These are phyloP conservation scores for Blastocystis sp. DNA, from an alignment of 352 stramenopile species.

Conservation along the genomic window DNA sequence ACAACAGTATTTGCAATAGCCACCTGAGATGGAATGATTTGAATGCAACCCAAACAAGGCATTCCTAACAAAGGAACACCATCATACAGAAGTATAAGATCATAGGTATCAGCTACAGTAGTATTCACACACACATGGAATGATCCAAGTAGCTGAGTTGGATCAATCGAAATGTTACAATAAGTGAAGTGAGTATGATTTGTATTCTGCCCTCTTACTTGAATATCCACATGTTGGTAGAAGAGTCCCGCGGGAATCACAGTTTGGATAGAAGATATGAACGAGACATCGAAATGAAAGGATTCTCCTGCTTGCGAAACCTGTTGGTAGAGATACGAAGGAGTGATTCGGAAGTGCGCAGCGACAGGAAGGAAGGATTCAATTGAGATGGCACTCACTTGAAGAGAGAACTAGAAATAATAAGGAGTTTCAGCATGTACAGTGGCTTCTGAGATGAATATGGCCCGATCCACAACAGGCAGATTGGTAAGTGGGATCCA, in stretches of 20 bases:
- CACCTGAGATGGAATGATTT: not conserved
- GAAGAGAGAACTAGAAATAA: not conserved
- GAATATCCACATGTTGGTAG: not conserved
- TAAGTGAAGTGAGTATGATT: not conserved
- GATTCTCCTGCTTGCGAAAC: not conserved
- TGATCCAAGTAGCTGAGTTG: not conserved
- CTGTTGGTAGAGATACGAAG: not conserved
- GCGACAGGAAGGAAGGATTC: not conserved
- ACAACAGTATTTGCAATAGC: not conserved
- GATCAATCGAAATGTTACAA: not conserved
- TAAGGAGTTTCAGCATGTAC: not conserved
- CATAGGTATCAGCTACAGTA: not conserved
- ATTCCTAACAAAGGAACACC: not conserved
- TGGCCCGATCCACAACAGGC: not conserved
- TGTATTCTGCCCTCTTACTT: slow-evolving; percentile 1
- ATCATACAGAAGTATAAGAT: not conserved
- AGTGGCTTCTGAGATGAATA: not conserved
- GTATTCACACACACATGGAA: not conserved
- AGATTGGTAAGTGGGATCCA: not conserved
- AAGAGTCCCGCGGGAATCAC: not conserved
- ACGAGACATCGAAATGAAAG: not conserved
- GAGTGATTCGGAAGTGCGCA: not conserved
- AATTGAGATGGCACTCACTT: not conserved
- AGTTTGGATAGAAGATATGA: not conserved
- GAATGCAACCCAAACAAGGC: slow-evolving; percentile 23